Evolutionary conservation across 305 asterid species (phyloP), one percentile per base, ranked within the genome.

Genomic region (Striga hermonthica): DNA sequence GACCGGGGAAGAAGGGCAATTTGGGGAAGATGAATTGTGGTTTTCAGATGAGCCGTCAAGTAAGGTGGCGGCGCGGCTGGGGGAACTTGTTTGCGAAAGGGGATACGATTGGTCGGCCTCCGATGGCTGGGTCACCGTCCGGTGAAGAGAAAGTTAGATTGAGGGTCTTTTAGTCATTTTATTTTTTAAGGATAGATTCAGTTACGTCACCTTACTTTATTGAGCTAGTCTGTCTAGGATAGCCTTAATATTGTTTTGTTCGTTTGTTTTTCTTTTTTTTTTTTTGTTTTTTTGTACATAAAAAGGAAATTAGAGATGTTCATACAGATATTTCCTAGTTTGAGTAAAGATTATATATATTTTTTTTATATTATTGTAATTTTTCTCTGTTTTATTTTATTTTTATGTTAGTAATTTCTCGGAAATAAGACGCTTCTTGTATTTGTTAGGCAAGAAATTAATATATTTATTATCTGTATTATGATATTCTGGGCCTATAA

Each of bases 81-180:
- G 15, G 57, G 68, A 43, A 3, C 38, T 87, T 6, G 53, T 67
- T 8, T 52, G 59, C 9, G 75, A 75, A 22, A 64, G 56, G 7
- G 50, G 41, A 3, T 79, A 80, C 40, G 66, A 80, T 72, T 83
- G 91, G 86, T 73, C 89, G 7, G 80, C 60, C 65, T 49, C 80
- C 15, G 90, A 76, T 6, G 83, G 74, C 37, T 87, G 97, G 97
- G 64, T 87, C 78, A 80, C 79, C 15, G 66, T 41, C 47, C 7
- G 47, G 47, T 41, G 47, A 41, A 8, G 9, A 16, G 40, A 41
- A 62, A 53, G 75, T 54, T 60, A 57, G 53, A 43, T 72, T 67
- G 47, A 41, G 60, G 61, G 40, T 22, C 37, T 62, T 45, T 4
- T 11, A 57, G 70, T 43, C 73, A 60, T 64, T 64, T 74, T 64